Evolutionary conservation across 352 stramenopile species (phyloP).

Genomic region (Aphanomyces invadans): DNA sequence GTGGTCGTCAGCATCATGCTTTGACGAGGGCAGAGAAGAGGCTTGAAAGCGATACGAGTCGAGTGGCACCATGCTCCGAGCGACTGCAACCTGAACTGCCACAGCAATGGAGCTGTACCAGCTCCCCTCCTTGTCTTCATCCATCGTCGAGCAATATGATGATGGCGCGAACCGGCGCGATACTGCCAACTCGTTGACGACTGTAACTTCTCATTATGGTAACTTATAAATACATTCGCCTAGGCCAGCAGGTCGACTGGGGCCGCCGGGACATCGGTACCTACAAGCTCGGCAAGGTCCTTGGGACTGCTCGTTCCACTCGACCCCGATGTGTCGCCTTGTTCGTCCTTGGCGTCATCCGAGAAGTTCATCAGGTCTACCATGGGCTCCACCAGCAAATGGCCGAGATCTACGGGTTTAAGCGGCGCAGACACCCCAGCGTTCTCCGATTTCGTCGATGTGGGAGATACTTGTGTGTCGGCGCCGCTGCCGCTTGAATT

Average conservation of each 20-base stretch:
- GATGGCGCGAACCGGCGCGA: neutral
- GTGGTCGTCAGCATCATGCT: too few species aligned
- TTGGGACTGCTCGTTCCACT: neutral
- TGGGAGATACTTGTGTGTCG: too few species aligned
- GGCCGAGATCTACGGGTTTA: neutral
- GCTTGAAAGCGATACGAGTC: too few species aligned
- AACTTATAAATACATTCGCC: constrained; percentile 6
- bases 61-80: neutral
- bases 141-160: neutral
- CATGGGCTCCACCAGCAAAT: neutral
- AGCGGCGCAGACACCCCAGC: too few species aligned
- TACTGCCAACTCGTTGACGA: neutral
- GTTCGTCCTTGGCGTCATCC: constrained; percentile 1
- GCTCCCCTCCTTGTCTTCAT: neutral
- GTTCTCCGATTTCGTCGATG: too few species aligned
- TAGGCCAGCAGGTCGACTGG: constrained; percentile 3
- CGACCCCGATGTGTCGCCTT: neutral
- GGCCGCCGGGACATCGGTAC: neutral
- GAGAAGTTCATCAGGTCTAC: constrained; percentile 19
- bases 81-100: neutral
- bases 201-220: neutral
- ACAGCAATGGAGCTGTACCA: neutral
- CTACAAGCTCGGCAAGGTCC: too few species aligned
- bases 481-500: neutral
- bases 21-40: too few species aligned